These are phyloP conservation scores for Phytophthora megakarya DNA, from an alignment of 352 stramenopile genomes.

Conservation along the genomic window DNA sequence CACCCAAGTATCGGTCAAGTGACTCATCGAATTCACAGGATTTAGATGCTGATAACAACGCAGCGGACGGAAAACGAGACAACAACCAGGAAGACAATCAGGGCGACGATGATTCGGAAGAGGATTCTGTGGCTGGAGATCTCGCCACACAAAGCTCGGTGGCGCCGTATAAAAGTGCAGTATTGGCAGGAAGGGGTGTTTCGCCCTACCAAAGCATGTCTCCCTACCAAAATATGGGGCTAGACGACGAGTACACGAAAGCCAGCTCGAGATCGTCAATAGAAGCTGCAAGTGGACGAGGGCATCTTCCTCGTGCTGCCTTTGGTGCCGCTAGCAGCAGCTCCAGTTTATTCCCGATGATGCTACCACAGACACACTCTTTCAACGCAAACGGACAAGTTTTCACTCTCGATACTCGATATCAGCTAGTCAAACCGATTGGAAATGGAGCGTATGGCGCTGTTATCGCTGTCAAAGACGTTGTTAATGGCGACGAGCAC, in stretches of 20 bases:
- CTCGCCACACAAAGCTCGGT: constrained; percentile 31
- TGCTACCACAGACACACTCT: constrained; percentile 58
- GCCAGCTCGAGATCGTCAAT: constrained; percentile 10
- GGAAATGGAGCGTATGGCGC: constrained; percentile 89
- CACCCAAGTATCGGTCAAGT: constrained; percentile 24
- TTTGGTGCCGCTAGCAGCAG: constrained; percentile 32
- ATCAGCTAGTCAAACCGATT: constrained; percentile 89
- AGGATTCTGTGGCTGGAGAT: constrained; percentile 27
- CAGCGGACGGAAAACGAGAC: constrained; percentile 15
- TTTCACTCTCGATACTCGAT: constrained; percentile 89
- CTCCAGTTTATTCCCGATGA: constrained; percentile 29
- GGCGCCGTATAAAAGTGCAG: constrained; percentile 35
- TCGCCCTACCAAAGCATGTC: constrained; percentile 19
- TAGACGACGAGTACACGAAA: constrained; percentile 33
- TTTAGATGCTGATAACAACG: constrained; percentile 29
- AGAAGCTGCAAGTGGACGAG: constrained; percentile 9
- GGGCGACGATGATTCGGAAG: constrained; percentile 27
- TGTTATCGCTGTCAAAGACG: constrained; percentile 87
- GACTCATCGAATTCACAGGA: constrained; percentile 21
- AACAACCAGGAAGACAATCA: constrained; percentile 40
- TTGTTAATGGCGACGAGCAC: constrained; percentile 49
- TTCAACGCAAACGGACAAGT: constrained; percentile 81
- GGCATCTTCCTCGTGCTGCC: constrained; percentile 24
- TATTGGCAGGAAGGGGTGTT: constrained; percentile 14
- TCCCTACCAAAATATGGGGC: constrained; percentile 17